phyloP scores from a whole-genome alignment of 2,329 filamentous ascomycete genomes.

The Calonectria hawksworthii region DNA sequence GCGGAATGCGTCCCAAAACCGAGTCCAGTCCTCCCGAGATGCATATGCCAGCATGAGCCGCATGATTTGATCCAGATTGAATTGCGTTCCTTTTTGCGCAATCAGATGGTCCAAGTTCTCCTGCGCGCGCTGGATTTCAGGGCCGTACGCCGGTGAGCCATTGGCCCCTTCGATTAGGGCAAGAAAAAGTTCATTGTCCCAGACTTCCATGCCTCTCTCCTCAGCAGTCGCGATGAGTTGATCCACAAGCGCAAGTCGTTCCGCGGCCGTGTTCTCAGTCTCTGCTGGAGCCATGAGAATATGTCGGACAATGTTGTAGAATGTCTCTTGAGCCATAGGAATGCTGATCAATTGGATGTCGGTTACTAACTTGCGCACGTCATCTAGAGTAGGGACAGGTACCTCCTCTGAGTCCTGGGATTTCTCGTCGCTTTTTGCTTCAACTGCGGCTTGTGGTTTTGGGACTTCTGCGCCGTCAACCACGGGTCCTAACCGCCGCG shows the following conservation, averaged over 20 bases:
- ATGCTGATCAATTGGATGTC: conserved; percentile 57
- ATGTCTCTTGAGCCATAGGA: conserved; percentile 51
- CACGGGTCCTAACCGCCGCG: conserved; percentile 39
- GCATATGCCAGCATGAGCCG: conserved; percentile 64
- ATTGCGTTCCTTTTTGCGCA: conserved; percentile 52
- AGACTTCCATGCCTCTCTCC: conserved; percentile 59
- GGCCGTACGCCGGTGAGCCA: conserved; percentile 47
- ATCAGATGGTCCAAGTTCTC: conserved; percentile 61
- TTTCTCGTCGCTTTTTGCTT: not conserved
- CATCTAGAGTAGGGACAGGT: conserved; percentile 30
- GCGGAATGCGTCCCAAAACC: conserved; percentile 74
- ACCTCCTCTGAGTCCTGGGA: not conserved
- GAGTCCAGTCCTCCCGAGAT: conserved; percentile 62
- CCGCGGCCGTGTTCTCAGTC: conserved; percentile 38
- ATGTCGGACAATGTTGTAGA: conserved; percentile 54
- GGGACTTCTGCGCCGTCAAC: not conserved
- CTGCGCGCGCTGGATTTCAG: conserved; percentile 56
- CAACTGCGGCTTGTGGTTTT: not conserved
- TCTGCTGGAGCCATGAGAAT: conserved; percentile 50
- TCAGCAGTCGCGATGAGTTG: conserved; percentile 60
- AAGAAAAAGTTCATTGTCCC: conserved; percentile 64
- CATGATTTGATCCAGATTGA: conserved; percentile 56
- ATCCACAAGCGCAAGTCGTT: conserved; percentile 57
- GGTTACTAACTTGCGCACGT: conserved; percentile 48
- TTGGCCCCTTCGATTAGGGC: conserved; percentile 59